Evolutionary conservation across 2,329 filamentous ascomycete genomes (phyloP).

Genomic region (Phialemonium atrogriseum): DNA sequence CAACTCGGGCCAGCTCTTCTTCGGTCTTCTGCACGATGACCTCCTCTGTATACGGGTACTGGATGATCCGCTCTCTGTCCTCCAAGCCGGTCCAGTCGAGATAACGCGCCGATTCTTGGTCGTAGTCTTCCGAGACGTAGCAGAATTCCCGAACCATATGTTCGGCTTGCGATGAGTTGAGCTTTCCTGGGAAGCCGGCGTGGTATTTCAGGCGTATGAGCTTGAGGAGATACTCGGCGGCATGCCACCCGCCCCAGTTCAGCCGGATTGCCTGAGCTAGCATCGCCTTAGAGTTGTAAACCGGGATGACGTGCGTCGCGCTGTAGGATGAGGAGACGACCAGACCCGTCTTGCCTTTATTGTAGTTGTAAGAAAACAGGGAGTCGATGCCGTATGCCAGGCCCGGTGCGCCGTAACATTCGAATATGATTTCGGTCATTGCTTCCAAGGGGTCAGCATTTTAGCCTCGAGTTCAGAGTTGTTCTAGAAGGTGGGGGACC

Average conservation of each 20-base stretch:
- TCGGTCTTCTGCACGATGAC: slow-evolving; percentile 85
- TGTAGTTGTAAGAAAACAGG: slow-evolving; percentile 90
- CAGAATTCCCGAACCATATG: slow-evolving; percentile 82
- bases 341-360: slow-evolving; percentile 77
- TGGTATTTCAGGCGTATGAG: slow-evolving; percentile 80
- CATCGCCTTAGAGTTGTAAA: slow-evolving; percentile 77
- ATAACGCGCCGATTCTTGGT: slow-evolving; percentile 65
- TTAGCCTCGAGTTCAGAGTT: slow-evolving; percentile 17
- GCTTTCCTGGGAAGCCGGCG: slow-evolving; percentile 76
- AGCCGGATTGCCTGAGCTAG: slow-evolving; percentile 78
- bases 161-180: slow-evolving; percentile 81
- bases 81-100: slow-evolving; percentile 90
- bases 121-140: slow-evolving; percentile 80
- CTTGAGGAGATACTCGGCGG: slow-evolving; percentile 84
- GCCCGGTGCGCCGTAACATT: slow-evolving; percentile 86
- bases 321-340: slow-evolving; percentile 90
- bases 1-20: slow-evolving; percentile 82
- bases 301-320: slow-evolving; percentile 90
- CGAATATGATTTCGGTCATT: slow-evolving; percentile 96
- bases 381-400: slow-evolving; percentile 94
- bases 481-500: slow-evolving; percentile 21
- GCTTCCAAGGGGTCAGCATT: slow-evolving; percentile 49
- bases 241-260: slow-evolving; percentile 91
- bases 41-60: slow-evolving; percentile 91
- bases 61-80: slow-evolving; percentile 79